Evolutionary conservation across 768 basidiomycete species (phyloP), one percentile per base, ranked within the genome.

Genomic region (Neoboletus brunneissimus): DNA sequence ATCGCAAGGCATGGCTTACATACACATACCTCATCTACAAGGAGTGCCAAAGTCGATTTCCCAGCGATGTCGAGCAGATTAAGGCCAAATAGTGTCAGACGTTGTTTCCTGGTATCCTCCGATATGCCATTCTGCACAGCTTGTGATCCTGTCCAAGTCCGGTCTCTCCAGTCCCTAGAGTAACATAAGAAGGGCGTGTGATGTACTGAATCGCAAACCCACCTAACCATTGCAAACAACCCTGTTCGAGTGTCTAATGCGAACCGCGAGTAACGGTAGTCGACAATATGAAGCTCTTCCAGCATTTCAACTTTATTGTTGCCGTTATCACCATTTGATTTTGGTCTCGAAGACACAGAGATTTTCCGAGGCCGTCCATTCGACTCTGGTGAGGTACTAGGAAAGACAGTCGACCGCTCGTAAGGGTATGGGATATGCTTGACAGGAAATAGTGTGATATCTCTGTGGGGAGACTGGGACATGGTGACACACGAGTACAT

Each of bases 201-300:
- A 35, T 43, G 20, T 2, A 23, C 44, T 31, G 46, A 40, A 23
- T 41, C 34, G 35, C 22, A 37, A n/a, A 27, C 44, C 25, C 73
- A 94, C 94, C 86, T 85, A 51, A 91, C 79, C 79, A 91, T 88
- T 35, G 72, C 76, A 70, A 97, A 98, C 46, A 91, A 71, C 3
- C 95, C 94, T 4, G 82, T 88, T 46, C 83, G 81, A 9, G 89
- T 87, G 67, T 99, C 93, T 27, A 98, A 73, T 1, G 89, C 88
- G 73, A 94, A 97, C 15, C 91, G 83, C 20, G 89, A 90, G 66
- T 98, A 96, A 23, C 97, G 88, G 71, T 97, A 97, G 68, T 98
- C 94, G 45, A 95, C 81, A 44, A 91, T 70, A 43, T 84, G 77
- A 38, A 98, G 76, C 53, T 73, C 71, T 18, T 77, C 73, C 15